phyloP scores from a whole-genome alignment of 805 yeast genomes.

The Hanseniaspora pseudoguilliermondii region DNA sequence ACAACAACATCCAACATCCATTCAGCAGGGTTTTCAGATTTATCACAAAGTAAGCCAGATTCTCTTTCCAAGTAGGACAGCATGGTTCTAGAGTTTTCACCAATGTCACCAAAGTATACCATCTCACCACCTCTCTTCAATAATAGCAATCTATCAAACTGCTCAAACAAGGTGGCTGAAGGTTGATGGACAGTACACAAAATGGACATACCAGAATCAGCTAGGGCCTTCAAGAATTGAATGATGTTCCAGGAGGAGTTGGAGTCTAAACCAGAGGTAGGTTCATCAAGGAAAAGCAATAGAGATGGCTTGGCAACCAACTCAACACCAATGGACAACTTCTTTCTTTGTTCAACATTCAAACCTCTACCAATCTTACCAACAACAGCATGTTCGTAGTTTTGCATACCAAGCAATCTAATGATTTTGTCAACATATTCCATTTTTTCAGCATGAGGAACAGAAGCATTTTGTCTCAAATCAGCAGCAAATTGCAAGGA shows the following conservation, averaged over 20 bases:
- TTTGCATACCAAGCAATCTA: constrained; percentile 52
- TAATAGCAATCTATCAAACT: constrained; percentile 54
- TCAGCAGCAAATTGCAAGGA: constrained; percentile 59
- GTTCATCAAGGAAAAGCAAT: constrained; percentile 54
- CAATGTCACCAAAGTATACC: constrained; percentile 73
- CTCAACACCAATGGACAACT: constrained; percentile 59
- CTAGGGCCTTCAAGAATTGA: constrained; percentile 51
- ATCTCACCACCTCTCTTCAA: constrained; percentile 67
- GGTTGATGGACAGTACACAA: constrained; percentile 72
- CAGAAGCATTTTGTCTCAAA: constrained; percentile 50
- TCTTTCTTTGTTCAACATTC: constrained; percentile 57
- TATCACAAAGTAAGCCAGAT: constrained; percentile 57
- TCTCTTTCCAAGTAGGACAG: constrained; percentile 55
- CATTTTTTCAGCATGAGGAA: constrained; percentile 45
- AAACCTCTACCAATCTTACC: constrained; percentile 66
- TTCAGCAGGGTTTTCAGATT: constrained; percentile 60
- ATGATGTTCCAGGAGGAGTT: constrained; percentile 60
- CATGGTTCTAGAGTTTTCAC: constrained; percentile 46
- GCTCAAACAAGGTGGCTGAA: constrained; percentile 54
- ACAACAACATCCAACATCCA: constrained; percentile 36
- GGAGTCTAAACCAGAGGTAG: constrained; percentile 60
- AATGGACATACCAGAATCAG: constrained; percentile 61
- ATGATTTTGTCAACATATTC: constrained; percentile 60
- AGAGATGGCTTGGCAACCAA: constrained; percentile 56
- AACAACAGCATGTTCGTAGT: constrained; percentile 62